phyloP scores from a whole-genome alignment of 2,329 filamentous ascomycete genomes.

The Penicillium sp. region DNA sequence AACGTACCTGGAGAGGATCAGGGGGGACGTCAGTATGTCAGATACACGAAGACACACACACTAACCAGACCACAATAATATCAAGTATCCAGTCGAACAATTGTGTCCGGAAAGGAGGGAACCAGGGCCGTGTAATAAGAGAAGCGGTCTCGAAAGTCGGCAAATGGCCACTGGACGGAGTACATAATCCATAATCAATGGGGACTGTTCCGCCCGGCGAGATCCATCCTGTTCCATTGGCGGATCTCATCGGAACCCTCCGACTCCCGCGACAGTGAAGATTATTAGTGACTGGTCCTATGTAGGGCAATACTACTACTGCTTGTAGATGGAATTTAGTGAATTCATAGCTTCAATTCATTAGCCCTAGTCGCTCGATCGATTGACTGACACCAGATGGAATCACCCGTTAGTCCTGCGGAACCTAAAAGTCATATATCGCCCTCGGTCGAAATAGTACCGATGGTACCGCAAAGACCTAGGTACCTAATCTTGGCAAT shows the following conservation, averaged over 20 bases:
- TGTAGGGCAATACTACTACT: background rate
- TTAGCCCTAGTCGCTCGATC: too few species aligned
- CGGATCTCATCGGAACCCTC: conserved; percentile 22
- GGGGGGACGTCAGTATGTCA: too few species aligned
- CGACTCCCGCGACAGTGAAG: conserved; percentile 4
- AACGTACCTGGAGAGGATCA: background rate
- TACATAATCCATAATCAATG: background rate
- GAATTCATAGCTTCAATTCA: background rate
- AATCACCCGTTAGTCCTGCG: background rate
- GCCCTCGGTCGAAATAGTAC: background rate
- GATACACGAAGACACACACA: background rate
- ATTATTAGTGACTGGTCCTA: background rate
- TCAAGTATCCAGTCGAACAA: background rate
- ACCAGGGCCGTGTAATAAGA: background rate
- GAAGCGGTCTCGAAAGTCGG: conserved; percentile 10
- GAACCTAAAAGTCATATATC: background rate
- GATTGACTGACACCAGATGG: background rate
- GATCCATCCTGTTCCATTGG: conserved; percentile 20
- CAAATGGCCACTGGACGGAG: conserved; percentile 3
- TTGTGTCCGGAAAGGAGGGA: background rate
- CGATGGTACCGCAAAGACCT: background rate
- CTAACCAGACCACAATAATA: background rate
- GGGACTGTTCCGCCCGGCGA: conserved; percentile 12
- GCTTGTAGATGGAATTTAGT: background rate
- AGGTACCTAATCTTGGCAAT: background rate